phyloP scores from a whole-genome alignment of 2,329 filamentous ascomycete genomes.

The Fusarium sp. region DNA sequence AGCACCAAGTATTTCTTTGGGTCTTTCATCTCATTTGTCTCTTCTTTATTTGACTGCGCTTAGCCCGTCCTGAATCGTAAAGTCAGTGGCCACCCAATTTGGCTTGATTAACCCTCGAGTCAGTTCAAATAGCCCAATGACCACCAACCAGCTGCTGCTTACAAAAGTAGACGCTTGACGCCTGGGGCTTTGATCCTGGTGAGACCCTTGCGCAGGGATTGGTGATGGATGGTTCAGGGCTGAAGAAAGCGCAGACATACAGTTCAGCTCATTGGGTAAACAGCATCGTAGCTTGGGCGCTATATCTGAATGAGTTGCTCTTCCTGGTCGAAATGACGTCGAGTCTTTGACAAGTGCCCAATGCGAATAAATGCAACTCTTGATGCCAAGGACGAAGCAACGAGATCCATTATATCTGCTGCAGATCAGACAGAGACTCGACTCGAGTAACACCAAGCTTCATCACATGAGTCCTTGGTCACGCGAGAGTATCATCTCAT shows the following conservation, averaged over 20 bases:
- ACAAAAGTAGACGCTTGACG: conserved; percentile 25
- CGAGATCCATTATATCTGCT: background rate
- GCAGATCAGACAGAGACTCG: background rate
- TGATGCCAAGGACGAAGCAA: background rate
- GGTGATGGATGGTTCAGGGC: conserved; percentile 9
- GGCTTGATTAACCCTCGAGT: conserved; percentile 19
- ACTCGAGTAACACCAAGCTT: background rate
- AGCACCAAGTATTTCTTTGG: background rate
- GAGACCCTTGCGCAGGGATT: conserved; percentile 29
- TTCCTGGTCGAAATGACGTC: conserved; percentile 33
- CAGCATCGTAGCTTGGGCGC: conserved; percentile 3
- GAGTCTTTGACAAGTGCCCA: conserved; percentile 8
- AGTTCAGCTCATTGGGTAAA: conserved; percentile 35
- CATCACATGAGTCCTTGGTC: conserved; percentile 3
- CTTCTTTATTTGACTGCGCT: background rate
- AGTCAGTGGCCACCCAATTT: conserved; percentile 35
- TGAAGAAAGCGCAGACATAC: conserved; percentile 6
- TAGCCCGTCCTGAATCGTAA: conserved; percentile 25
- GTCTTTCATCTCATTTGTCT: background rate
- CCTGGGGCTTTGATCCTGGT: conserved; percentile 17
- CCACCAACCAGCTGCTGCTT: conserved; percentile 14
- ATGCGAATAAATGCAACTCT: conserved; percentile 4
- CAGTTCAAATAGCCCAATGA: conserved; percentile 23
- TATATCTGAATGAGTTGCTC: conserved; percentile 11
- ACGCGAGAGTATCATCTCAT: background rate